Evolutionary conservation across 2,329 filamentous ascomycete genomes (phyloP).

Genomic region (Ophiobolus disseminans): DNA sequence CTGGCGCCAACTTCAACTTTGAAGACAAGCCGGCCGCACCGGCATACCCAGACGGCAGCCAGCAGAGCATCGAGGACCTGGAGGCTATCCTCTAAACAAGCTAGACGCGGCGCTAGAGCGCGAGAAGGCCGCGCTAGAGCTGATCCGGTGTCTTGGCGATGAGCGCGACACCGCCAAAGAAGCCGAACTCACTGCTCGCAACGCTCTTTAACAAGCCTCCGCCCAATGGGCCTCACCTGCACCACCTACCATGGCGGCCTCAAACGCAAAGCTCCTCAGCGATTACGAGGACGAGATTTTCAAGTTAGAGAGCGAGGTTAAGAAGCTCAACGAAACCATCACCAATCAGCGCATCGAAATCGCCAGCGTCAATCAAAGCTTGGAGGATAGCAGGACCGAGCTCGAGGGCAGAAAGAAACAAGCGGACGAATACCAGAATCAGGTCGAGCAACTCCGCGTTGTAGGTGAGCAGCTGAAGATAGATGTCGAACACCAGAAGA

Average conservation of each 20-base stretch:
- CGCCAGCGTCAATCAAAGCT: background rate
- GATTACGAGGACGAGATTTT: background rate
- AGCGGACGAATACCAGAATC: background rate
- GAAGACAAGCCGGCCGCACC: too few relatives aligned
- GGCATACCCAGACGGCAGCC: too few relatives aligned
- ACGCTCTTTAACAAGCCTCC: too few relatives aligned
- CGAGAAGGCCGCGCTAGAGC: background rate
- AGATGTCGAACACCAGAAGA: conserved; percentile 6
- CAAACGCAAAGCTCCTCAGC: background rate
- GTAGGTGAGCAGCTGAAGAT: conserved; percentile 1
- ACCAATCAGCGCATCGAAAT: too few relatives aligned
- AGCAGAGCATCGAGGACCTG: background rate
- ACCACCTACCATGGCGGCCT: background rate
- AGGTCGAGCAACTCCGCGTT: background rate
- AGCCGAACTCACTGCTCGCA: too few relatives aligned
- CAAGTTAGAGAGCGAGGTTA: too few relatives aligned
- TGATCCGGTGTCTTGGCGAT: background rate
- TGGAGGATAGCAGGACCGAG: too few relatives aligned
- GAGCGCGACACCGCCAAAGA: background rate
- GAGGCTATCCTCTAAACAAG: background rate
- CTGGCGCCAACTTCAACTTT: background rate
- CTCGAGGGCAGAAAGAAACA: background rate
- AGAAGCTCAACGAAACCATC: background rate
- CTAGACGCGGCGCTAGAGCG: background rate
- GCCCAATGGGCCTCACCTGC: too few relatives aligned